These are phyloP conservation scores for Evansstolkia leycettana DNA, from an alignment of 495 filamentous ascomycete species.

Conservation along the genomic window DNA sequence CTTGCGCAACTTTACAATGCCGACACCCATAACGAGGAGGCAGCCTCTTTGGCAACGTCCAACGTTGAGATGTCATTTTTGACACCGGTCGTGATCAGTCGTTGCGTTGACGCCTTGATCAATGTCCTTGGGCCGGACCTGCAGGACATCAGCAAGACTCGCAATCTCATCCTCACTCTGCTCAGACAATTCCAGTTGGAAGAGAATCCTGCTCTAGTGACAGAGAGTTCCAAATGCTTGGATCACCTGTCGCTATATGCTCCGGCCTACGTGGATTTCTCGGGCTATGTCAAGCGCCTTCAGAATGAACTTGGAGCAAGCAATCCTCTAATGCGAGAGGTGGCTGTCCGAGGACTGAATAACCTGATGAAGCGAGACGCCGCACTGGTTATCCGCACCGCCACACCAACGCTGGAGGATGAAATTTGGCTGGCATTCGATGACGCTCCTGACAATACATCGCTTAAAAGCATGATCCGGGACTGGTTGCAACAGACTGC, in stretches of 20 bases:
- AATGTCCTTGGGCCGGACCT: constrained; percentile 93
- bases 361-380: constrained; percentile 92
- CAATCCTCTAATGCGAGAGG: constrained; percentile 54
- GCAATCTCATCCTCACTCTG: constrained; percentile 81
- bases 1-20: constrained; percentile 81
- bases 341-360: constrained; percentile 78
- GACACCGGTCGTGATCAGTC: constrained; percentile 68
- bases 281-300: constrained; percentile 67
- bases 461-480: constrained; percentile 67
- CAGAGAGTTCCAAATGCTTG: constrained; percentile 68
- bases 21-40: constrained; percentile 82
- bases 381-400: constrained; percentile 58
- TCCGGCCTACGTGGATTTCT: constrained; percentile 70
- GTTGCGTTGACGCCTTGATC: constrained; percentile 87
- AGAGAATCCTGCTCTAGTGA: constrained; percentile 55
- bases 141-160: constrained; percentile 82
- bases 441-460: constrained; percentile 55
- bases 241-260: constrained; percentile 93
- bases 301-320: constrained; percentile 64
- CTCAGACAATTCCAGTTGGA: constrained; percentile 76
- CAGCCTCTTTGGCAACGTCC: constrained; percentile 64
- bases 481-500: constrained; percentile 89
- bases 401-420: constrained; percentile 70
- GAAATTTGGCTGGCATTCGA: constrained; percentile 86
- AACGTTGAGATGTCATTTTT: constrained; percentile 78